Conservation (phyloP, 179 eudicot species). For the Pouteria campechiana region DNA sequence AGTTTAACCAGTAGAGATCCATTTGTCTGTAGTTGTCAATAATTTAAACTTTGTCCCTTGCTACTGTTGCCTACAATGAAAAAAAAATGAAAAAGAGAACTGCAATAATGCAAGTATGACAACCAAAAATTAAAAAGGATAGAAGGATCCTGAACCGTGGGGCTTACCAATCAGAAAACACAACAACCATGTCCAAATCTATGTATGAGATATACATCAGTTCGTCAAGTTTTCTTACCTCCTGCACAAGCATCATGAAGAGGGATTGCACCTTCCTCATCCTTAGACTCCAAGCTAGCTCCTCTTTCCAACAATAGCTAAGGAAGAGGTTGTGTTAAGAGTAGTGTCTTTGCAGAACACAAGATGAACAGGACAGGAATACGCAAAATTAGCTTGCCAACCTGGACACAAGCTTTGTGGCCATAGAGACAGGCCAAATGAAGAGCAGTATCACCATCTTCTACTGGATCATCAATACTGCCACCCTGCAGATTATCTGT, state of each 20-base stretch:
- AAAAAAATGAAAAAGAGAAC: no score
- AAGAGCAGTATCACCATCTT: constrained; percentile 91
- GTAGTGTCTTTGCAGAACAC: background rate
- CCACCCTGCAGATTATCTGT: constrained; percentile 63
- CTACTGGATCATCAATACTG: constrained; percentile 63
- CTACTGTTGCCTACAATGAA: no score
- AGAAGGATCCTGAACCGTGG: background rate
- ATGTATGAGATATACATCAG: no score
- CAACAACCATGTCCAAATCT: no score
- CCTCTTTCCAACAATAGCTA: constrained; percentile 84
- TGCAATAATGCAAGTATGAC: no score
- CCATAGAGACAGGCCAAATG: constrained; percentile 89
- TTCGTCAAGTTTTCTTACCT: constrained; percentile 45
- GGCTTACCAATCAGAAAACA: no score
- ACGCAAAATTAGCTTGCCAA: constrained; percentile 12
- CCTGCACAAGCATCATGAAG: constrained; percentile 98
- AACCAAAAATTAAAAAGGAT: background rate
- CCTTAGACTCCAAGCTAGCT: constrained; percentile 69
- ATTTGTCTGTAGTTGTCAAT: no score
- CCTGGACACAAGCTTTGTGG: constrained; percentile 76
- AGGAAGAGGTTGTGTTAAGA: background rate
- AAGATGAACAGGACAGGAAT: background rate
- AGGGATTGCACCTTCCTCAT: constrained; percentile 92
- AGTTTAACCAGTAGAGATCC: no score
- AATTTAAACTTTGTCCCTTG: no score